A percentile compares a stretch with the other conserved stretches of the same genome.
These are phyloP conservation scores for Apiospora phragmitis DNA, from an alignment of 2,329 filamentous ascomycete genomes.

Conservation along the genomic window DNA sequence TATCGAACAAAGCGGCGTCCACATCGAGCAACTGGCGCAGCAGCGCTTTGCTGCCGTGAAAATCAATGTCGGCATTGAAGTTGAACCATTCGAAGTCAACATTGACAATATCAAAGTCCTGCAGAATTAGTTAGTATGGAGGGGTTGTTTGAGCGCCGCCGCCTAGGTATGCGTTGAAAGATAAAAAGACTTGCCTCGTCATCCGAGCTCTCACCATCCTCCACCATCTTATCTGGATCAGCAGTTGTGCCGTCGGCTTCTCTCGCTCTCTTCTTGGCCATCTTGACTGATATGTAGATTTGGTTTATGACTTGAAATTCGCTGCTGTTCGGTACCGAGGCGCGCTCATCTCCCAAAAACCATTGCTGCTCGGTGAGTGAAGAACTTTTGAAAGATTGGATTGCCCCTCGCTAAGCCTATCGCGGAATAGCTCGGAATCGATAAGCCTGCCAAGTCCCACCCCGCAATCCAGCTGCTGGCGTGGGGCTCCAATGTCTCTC, in stretches of 20 bases:
- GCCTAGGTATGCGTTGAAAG: neutral
- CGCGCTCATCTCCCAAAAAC: neutral
- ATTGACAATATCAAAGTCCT: slow-evolving; percentile 91
- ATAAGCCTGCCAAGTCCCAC: neutral
- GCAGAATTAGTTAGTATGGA: neutral
- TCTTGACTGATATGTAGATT: slow-evolving; percentile 21
- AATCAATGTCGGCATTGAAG: slow-evolving; percentile 84
- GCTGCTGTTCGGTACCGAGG: neutral
- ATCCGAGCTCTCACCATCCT: slow-evolving; percentile 49
- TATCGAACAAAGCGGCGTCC: slow-evolving; percentile 81
- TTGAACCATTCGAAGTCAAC: slow-evolving; percentile 99
- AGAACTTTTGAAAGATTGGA: slow-evolving; percentile 10
- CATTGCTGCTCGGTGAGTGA: neutral
- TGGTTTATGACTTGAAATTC: neutral
- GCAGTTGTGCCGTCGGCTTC: slow-evolving; percentile 47
- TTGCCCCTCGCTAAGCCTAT: slow-evolving; percentile 11
- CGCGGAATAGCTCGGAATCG: neutral
- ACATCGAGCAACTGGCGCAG: slow-evolving; percentile 90
- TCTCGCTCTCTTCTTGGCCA: slow-evolving; percentile 54
- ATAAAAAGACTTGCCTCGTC: slow-evolving; percentile 47
- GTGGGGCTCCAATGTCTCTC: neutral
- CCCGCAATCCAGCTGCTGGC: neutral
- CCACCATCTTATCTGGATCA: slow-evolving; percentile 49
- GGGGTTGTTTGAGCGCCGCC: neutral
- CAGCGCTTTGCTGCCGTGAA: slow-evolving; percentile 89